Evolutionary conservation across 768 basidiomycete species (phyloP), one percentile per base, ranked within the genome.

Genomic region (Atractiella rhizophila): DNA sequence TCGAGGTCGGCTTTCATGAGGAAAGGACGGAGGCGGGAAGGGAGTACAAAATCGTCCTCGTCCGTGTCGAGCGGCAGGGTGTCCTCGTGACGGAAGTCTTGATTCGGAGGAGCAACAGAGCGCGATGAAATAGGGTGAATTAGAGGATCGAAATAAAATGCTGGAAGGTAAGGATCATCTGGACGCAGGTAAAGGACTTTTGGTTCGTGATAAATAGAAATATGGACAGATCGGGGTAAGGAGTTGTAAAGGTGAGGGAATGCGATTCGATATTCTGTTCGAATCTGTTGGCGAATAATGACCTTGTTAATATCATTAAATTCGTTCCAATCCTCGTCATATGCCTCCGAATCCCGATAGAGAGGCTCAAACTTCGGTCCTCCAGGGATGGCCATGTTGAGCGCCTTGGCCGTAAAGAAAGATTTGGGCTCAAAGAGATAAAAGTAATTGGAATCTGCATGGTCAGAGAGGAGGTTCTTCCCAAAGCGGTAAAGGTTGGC

Each of bases 261-360:
- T 2, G 86, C 88, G 38, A 98, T 85, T 59, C 88, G 94, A 69
- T 98, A 94, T 62, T 98, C 91, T 2, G 88, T 94, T 34, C 91
- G 71, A 48, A 96, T 88, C 59, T 91, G 82, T 56, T 96, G 85
- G 18, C 91, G 85, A 51, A 98, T 96, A 59, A 98, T 88, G 54
- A 98, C 78, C 60, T 98, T 98, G 64, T 91, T 86, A 61, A 96
- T 91, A 56, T 98, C 91, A 57, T 98, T 98, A 55, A 98, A 98
- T 43, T 55, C 54, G 51, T 58, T 58, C 57, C 57, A 58, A 56
- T 98, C 91, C 57, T 96, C 91, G 55, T 98, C 91, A 51, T 82
- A 94, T 11, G 76, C 67, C 54, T 96, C 91, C 75, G 86, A 83
- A 54, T 98, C 91, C 36, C 88, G 71, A 60, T 83, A 64, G 21